A percentile compares a stretch with the other conserved stretches of the same genome.
Evolutionary conservation across 495 filamentous ascomycete species (phyloP).

Genomic region (Immersiella caudata): DNA sequence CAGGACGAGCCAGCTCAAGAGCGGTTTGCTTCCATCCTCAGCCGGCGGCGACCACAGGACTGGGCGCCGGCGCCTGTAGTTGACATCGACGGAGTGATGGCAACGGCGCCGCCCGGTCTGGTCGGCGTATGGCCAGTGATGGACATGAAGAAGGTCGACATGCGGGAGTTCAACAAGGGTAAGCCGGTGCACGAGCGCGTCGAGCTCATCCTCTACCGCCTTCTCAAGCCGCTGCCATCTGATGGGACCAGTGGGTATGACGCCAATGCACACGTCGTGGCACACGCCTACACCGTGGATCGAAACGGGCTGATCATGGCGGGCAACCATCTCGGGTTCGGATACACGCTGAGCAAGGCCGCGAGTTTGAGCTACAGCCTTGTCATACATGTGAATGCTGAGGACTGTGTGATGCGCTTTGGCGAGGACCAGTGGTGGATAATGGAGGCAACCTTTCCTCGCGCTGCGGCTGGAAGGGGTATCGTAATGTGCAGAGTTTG

Average conservation of each 20-base stretch:
- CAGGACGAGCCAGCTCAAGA: constrained; percentile 43
- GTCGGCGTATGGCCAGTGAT: constrained; percentile 58
- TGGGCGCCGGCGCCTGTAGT: constrained; percentile 49
- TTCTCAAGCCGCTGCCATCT: constrained; percentile 48
- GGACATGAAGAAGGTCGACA: constrained; percentile 65
- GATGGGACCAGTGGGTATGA: constrained; percentile 28
- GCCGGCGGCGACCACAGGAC: constrained; percentile 32
- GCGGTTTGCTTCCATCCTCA: constrained; percentile 43
- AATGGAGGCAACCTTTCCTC: constrained; percentile 65
- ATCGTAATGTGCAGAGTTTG: constrained; percentile 67
- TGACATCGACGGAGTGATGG: constrained; percentile 41
- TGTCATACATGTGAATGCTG: constrained; percentile 59
- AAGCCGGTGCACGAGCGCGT: constrained; percentile 58
- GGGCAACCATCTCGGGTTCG: constrained; percentile 61
- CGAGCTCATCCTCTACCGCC: constrained; percentile 61
- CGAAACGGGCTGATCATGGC: constrained; percentile 69
- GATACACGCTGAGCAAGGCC: constrained; percentile 53
- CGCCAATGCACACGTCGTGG: constrained; percentile 62
- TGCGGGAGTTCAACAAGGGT: constrained; percentile 55
- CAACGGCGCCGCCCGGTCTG: constrained; percentile 30
- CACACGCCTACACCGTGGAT: constrained; percentile 69
- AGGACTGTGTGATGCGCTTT: constrained; percentile 45
- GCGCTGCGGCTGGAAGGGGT: constrained; percentile 58
- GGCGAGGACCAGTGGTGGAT: constrained; percentile 63
- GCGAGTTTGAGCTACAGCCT: constrained; percentile 65